Conservation (phyloP, 108 stramenopile species). For the Bacterosira constricta region DNA sequence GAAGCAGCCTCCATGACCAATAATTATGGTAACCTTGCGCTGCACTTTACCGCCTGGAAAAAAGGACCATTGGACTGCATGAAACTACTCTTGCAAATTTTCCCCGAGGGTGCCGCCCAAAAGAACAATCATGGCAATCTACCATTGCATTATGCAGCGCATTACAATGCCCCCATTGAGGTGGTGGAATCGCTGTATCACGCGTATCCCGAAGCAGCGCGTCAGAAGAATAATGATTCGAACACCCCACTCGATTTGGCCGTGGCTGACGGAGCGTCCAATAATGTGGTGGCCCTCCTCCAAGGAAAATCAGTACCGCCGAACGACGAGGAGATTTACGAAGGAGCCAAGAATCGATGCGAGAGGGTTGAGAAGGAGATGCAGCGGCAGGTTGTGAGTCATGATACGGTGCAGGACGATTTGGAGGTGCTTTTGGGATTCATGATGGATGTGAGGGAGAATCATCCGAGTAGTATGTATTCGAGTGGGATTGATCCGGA, state of each 20-base stretch:
- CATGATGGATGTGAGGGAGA: conserved; percentile 78
- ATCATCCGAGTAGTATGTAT: conserved; percentile 80
- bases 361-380: conserved; percentile 85
- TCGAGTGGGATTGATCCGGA: conserved; percentile 56
- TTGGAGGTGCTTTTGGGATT: conserved; percentile 70
- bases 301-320: conserved; percentile 84
- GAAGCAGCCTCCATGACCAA: conserved; percentile 86
- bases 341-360: conserved; percentile 68
- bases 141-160: conserved; percentile 85
- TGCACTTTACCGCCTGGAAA: conserved; percentile 89
- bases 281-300: conserved; percentile 81
- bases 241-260: conserved; percentile 87
- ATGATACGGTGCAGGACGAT: conserved; percentile 73
- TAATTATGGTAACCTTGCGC: conserved; percentile 87
- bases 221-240: conserved; percentile 86
- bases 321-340: conserved; percentile 77
- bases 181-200: conserved; percentile 84
- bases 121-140: conserved; percentile 89
- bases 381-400: conserved; percentile 58
- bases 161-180: conserved; percentile 86
- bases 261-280: conserved; percentile 82
- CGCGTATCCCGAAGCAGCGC: conserved; percentile 84
- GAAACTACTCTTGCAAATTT: conserved; percentile 73
- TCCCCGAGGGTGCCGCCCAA: conserved; percentile 85
- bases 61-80: conserved; percentile 88